phyloP scores from a whole-genome alignment of 306 rosid genomes.

The Cyamopsis tetragonoloba region DNA sequence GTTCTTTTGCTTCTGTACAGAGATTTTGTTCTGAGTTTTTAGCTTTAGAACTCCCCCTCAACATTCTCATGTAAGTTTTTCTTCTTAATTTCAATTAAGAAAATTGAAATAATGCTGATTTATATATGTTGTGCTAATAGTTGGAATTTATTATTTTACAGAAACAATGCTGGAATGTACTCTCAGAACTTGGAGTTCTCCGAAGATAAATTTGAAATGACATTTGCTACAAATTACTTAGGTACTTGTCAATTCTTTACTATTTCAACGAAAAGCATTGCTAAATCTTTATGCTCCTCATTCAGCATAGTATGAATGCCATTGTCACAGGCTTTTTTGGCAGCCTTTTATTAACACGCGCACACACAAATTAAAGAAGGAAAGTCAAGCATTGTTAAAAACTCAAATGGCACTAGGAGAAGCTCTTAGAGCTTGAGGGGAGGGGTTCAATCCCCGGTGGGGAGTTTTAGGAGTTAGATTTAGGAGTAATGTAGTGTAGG shows the following conservation, averaged over 20 bases:
- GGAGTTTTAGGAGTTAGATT: no score
- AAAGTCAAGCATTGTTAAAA: slow-evolving; percentile 13
- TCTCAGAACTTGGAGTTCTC: slow-evolving; percentile 80
- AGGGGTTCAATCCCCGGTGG: no score
- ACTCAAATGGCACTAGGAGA: no score
- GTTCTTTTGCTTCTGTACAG: slow-evolving; percentile 76
- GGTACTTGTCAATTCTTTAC: slow-evolving; percentile 41
- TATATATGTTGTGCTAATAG: slow-evolving; percentile 5
- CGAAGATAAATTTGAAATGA: slow-evolving; percentile 89
- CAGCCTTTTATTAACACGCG: not conserved
- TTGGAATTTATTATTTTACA: slow-evolving; percentile 32
- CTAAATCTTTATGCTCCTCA: not conserved
- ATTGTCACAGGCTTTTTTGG: not conserved
- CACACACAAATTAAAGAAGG: not conserved
- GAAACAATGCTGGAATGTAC: slow-evolving; percentile 91
- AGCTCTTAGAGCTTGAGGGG: no score
- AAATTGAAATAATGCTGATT: not conserved
- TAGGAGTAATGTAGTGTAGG: no score
- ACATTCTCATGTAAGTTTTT: slow-evolving; percentile 69
- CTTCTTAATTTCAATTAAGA: not conserved
- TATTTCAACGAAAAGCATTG: not conserved
- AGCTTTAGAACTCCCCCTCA: slow-evolving; percentile 67
- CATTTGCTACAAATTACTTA: slow-evolving; percentile 93
- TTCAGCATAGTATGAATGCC: not conserved
- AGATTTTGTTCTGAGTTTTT: slow-evolving; percentile 68